Percentiles rank a stretch among this genome's conserved stretches.
Conservation (phyloP, 2,329 filamentous ascomycete genomes). For the Chaetomium strumarium region DNA sequence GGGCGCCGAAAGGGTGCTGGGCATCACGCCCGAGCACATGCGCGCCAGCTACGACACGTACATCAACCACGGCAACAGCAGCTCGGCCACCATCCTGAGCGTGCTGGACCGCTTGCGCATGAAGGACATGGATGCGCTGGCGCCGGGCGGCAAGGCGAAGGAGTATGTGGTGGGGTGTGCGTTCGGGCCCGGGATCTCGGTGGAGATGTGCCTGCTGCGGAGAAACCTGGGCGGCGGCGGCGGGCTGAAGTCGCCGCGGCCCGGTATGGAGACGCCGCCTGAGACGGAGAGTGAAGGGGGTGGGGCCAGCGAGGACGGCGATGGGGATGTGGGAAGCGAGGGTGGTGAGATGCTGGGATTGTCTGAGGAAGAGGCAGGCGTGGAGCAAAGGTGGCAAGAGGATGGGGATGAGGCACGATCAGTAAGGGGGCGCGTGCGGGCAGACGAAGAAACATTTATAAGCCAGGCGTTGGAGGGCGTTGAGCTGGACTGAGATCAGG, state of each 20-base stretch:
- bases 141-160: conserved; percentile 41
- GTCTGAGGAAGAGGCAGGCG: neutral
- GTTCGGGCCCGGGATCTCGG: conserved; percentile 62
- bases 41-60: conserved; percentile 66
- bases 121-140: conserved; percentile 54
- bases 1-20: conserved; percentile 54
- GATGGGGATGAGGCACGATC: neutral
- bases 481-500: conserved; percentile 28
- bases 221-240: conserved; percentile 33
- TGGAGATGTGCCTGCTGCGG: conserved; percentile 64
- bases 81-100: conserved; percentile 63
- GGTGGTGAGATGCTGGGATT: neutral
- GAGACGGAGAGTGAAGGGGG: conserved; percentile 47
- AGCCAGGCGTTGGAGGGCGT: conserved; percentile 28
- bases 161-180: conserved; percentile 62
- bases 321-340: conserved; percentile 28
- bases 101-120: conserved; percentile 56
- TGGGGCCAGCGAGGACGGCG: conserved; percentile 29
- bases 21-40: conserved; percentile 57
- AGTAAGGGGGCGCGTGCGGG: neutral
- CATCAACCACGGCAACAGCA: conserved; percentile 62
- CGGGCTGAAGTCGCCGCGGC: conserved; percentile 6
- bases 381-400: conserved; percentile 18
- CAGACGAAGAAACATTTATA: conserved; percentile 26
- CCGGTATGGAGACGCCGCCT: conserved; percentile 45